Evolutionary conservation across 768 basidiomycete genomes (phyloP).

Genomic region (Dictyophora rubrovolvata): DNA sequence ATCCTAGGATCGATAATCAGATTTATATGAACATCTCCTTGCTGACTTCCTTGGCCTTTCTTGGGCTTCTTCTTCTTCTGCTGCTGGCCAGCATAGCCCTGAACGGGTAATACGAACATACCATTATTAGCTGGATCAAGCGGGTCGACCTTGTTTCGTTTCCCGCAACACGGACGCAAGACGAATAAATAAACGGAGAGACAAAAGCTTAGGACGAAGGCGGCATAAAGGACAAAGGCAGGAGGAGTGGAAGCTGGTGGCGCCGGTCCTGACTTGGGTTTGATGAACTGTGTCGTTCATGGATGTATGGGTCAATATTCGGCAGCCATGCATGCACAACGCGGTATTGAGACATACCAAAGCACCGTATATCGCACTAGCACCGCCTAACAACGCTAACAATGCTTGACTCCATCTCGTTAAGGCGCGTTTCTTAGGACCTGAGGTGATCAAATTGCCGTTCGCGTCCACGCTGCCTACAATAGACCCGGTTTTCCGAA

Average conservation of each 20-base stretch:
- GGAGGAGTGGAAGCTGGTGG: constrained; percentile 48
- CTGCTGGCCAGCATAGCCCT: constrained; percentile 31
- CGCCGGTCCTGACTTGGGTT: constrained; percentile 32
- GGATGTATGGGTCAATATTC: not conserved
- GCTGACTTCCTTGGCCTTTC: constrained; percentile 26
- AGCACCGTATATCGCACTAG: constrained; percentile 54
- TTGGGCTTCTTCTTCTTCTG: constrained; percentile 32
- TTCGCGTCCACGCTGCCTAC: constrained; percentile 51
- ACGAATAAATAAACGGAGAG: constrained; percentile 45
- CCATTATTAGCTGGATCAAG: constrained; percentile 23
- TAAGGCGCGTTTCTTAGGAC: constrained; percentile 48
- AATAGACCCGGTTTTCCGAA: constrained; percentile 19
- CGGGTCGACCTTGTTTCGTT: constrained; percentile 21
- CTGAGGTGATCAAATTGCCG: constrained; percentile 51
- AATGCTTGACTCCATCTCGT: constrained; percentile 39
- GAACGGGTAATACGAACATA: constrained; percentile 57
- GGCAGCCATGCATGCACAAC: not conserved
- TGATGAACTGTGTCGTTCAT: constrained; percentile 36
- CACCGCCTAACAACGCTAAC: constrained; percentile 39
- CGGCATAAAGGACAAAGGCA: constrained; percentile 46
- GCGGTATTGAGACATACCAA: constrained; percentile 31
- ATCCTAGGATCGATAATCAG: constrained; percentile 60
- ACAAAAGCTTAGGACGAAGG: constrained; percentile 44
- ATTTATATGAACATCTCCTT: constrained; percentile 57
- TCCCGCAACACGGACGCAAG: constrained; percentile 45